A percentile compares a stretch with the other conserved stretches of the same genome.
Conservation (phyloP, 192 early-diverging fungal species). For the Umbelopsis isabellina region DNA sequence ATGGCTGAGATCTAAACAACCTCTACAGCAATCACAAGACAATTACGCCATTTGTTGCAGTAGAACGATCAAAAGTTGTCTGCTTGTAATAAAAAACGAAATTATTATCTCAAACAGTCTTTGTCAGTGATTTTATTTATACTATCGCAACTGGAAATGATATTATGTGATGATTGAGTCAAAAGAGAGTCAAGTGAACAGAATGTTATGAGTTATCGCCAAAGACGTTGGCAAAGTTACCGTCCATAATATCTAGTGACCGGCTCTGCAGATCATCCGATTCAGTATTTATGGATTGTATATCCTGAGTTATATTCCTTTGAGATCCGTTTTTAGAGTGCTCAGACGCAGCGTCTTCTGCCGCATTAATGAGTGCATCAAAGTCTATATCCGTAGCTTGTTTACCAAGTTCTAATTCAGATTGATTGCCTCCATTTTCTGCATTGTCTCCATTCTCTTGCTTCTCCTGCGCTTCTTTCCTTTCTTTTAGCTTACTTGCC, state of each 20-base stretch:
- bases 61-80: conserved; percentile 2
- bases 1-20: conserved; percentile 79
- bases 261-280: not conserved
- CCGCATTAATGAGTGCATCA: conserved; percentile 19
- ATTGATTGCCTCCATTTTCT: not conserved
- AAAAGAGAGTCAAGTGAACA: too few species aligned
- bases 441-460: not conserved
- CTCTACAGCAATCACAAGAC: not conserved
- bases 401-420: not conserved
- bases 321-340: not conserved
- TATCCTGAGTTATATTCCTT: not conserved
- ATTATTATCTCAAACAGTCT: conserved; percentile 4
- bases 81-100: conserved; percentile 18
- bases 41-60: conserved; percentile 18
- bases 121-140: too few species aligned
- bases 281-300: conserved; percentile 7
- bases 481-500: conserved; percentile 3
- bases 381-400: conserved; percentile 5
- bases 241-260: conserved; percentile 13
- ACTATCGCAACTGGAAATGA: too few species aligned
- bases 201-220: too few species aligned
- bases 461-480: not conserved
- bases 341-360: conserved; percentile 8
- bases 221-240: conserved; percentile 6
- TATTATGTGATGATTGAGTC: too few species aligned